Conservation (phyloP, 2,329 filamentous ascomycete species). For the Aureobasidium vineae region DNA sequence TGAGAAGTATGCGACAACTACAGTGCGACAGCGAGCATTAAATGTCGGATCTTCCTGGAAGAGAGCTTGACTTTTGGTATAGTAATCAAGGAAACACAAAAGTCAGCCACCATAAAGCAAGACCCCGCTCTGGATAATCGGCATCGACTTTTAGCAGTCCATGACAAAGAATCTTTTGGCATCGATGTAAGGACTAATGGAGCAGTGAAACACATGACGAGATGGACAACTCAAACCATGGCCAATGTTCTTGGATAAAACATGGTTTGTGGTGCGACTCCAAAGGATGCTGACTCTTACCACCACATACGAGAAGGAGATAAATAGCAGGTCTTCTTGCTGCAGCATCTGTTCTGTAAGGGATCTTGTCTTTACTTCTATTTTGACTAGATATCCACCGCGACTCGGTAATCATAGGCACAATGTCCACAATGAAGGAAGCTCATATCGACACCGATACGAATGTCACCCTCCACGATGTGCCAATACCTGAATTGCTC, state of each 20-base stretch:
- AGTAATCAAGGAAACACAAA: slow-evolving; percentile 9
- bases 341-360: not conserved
- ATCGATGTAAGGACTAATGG: not conserved
- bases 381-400: too few species aligned
- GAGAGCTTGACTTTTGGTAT: not conserved
- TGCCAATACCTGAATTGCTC: not conserved
- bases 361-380: not conserved
- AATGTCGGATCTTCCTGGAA: not conserved
- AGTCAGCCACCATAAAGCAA: not conserved
- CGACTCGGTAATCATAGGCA: too few species aligned
- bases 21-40: not conserved
- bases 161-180: not conserved
- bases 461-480: not conserved
- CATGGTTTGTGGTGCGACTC: not conserved
- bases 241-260: not conserved
- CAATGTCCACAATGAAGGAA: not conserved
- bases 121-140: slow-evolving; percentile 3
- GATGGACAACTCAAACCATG: not conserved
- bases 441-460: not conserved
- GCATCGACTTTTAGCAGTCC: not conserved
- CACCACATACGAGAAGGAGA: not conserved
- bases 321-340: not conserved
- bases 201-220: not conserved
- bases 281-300: not conserved
- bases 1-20: not conserved